Evolutionary conservation across 2,329 filamentous ascomycete genomes (phyloP).

Genomic region (Ophiocordyceps sinensis): DNA sequence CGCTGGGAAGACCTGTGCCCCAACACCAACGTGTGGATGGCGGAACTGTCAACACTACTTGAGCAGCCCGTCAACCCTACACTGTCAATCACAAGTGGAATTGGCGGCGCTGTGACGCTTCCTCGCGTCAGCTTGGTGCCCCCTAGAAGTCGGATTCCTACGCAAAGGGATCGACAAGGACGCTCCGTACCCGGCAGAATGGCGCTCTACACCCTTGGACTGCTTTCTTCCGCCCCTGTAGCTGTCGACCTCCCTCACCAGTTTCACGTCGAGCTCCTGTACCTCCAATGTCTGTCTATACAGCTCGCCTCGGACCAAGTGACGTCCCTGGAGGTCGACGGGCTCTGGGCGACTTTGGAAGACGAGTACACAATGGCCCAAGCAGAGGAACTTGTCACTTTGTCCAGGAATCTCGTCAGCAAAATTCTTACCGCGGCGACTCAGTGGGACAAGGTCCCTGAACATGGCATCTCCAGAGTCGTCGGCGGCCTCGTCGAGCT

Average conservation of each 20-base stretch:
- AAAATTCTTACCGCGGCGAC: slow-evolving; percentile 16
- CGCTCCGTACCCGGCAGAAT: slow-evolving; percentile 63
- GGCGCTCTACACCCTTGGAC: slow-evolving; percentile 50
- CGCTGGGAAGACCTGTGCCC: slow-evolving; percentile 43
- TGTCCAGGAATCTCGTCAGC: slow-evolving; percentile 23
- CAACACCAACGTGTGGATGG: slow-evolving; percentile 47
- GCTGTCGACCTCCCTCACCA: slow-evolving; percentile 23
- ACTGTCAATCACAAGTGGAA: slow-evolving; percentile 56
- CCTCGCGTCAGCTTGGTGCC: slow-evolving; percentile 9
- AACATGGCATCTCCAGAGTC: slow-evolving; percentile 19
- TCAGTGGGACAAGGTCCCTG: slow-evolving; percentile 22
- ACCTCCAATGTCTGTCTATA: slow-evolving; percentile 33
- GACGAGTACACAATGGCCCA: slow-evolving; percentile 20
- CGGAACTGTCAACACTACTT: slow-evolving; percentile 43
- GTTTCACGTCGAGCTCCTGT: slow-evolving; percentile 34
- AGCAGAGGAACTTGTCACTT: slow-evolving; percentile 28
- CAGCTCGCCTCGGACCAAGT: slow-evolving; percentile 41
- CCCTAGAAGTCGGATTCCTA: slow-evolving; percentile 16
- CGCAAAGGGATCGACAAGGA: slow-evolving; percentile 47
- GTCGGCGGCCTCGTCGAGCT: slow-evolving; percentile 27
- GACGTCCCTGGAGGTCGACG: slow-evolving; percentile 25
- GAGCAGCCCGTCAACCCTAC: slow-evolving; percentile 40
- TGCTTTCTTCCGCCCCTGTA: slow-evolving; percentile 33
- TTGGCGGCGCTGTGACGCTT: slow-evolving; percentile 58
- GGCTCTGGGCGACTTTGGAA: slow-evolving; percentile 30